Evolutionary conservation across 345 rosid species (phyloP).

Genomic region (Euphorbia pulcherrima): DNA sequence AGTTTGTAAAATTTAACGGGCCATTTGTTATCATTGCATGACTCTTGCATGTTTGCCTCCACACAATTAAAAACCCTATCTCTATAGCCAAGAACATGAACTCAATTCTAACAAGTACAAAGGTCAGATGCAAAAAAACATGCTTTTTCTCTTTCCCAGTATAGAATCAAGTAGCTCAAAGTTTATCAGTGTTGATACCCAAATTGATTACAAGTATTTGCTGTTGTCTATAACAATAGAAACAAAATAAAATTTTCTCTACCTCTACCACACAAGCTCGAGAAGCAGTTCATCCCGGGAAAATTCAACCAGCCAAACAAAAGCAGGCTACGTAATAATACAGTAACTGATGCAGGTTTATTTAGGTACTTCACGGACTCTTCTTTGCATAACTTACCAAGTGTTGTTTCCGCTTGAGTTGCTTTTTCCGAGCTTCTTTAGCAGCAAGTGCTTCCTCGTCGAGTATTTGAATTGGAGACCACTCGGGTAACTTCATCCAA

Average conservation of each 20-base stretch:
- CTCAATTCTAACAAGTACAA: no score
- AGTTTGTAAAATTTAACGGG: no score
- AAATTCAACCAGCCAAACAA: no score
- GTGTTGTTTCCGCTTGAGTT: slow-evolving; percentile 37
- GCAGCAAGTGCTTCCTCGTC: slow-evolving; percentile 74
- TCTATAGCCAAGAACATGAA: no score
- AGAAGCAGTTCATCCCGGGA: neutral
- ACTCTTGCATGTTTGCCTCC: no score
- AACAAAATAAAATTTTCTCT: neutral
- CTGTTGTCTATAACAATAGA: neutral
- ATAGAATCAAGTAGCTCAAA: no score
- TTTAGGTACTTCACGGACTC: slow-evolving; percentile 39
- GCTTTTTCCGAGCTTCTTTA: slow-evolving; percentile 64
- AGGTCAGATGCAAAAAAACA: no score
- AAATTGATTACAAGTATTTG: neutral
- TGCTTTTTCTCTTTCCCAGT: no score
- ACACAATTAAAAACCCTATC: no score
- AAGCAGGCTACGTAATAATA: no score
- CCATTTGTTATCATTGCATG: no score
- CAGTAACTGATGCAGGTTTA: no score
- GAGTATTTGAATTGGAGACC: slow-evolving; percentile 80
- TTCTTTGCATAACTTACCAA: slow-evolving; percentile 56
- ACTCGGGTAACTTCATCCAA: slow-evolving; percentile 61
- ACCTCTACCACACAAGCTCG: neutral
- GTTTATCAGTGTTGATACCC: neutral